Evolutionary conservation across 179 eudicot genomes (phyloP), one percentile per base, ranked within the genome.

Genomic region (Camellia oleifera): DNA sequence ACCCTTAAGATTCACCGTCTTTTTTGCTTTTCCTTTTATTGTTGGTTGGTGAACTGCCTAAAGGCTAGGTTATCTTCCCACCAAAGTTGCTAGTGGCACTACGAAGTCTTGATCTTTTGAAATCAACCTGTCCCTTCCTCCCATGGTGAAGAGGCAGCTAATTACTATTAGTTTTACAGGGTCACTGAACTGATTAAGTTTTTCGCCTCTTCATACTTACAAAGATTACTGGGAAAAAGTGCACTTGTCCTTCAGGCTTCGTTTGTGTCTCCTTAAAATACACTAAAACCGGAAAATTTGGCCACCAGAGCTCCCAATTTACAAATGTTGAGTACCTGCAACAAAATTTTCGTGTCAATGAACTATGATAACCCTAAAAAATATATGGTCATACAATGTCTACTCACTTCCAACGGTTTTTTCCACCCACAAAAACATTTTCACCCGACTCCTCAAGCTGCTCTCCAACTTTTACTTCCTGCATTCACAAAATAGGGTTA

Each of bases 241-340:
- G 99, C 26, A 96, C 81, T 81, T 94, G 98, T 69, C 99, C 99
- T 84, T 96, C 99, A 74, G 97, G 95, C 82, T 92, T 96, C 20
- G 99, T 96, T 69, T 96, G 98, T 56, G 89, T 88, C 86, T 96
- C 99, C 88, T 96, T 96, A 76, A 94, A 96, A 79, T 94, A 96
- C 72, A 96, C 99, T 81, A 96, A 80, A 82, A 96, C 88, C 48
- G 98, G 99, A 79, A 96, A 96, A 62, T 86, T 90, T 72, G 98
- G 98, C 99, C 98, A 96, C 99, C 99, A 96, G 54, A 91, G 89
- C 88, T 96, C 99, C 99, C 98, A 96, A 85, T 96, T 96, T 76
- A 96, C 90, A 78, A 96, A 96, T 61, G 93, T 83, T 9, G 97
- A 92, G 85, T 91, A 96, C 85, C 99, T 96, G 90, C 77, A 63